Evolutionary conservation across 176 grass and related monocot species (phyloP), one percentile per base, ranked within the genome.

Genomic region (Aegilops tauschii): DNA sequence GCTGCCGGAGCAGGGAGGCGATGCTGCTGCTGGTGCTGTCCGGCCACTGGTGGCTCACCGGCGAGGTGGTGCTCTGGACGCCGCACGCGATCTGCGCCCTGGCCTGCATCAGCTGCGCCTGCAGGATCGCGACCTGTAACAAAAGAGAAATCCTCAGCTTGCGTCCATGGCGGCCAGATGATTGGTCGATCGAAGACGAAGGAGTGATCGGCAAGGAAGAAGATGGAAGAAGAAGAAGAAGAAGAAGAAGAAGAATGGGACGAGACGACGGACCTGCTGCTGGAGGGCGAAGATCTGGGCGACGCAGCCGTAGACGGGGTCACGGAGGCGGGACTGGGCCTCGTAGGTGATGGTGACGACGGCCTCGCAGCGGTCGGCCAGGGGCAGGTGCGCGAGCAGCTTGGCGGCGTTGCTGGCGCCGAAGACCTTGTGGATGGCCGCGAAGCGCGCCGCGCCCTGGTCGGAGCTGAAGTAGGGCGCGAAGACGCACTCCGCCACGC

Each of bases 321-420:
- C 96, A 36, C 86, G 89, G 86, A 98, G 88, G 75, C 93, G 73
- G 0, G 96, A 84, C 78, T 96, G 96, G 4, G 96, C 93, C 92
- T 98, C 96, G 65, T 95, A 98, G 44, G 90, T 90, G 84, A 98
- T 93, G 73, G 96, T 94, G 84, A 94, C 92, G 13, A 95, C 93
- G 39, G 96, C 92, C 88, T 95, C 96, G 82, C 93, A 95, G 36
- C 96, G 90, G 72, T 98, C 93, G 14, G 84, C 54, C 35, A 79
- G 67, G n/a, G 96, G 96, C 45, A 98, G 84, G 86, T 98, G 96
- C n/a, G 89, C 83, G 68, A 98, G 85, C 71, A 98, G 96, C 96
- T 98, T 98, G 14, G 96, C 93, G 9, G 93, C 92, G 40, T 98
- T 98, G 90, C 96, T 98, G 34, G 96, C 96, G 71, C 96, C 96